Evolutionary conservation across 2,329 filamentous ascomycete genomes (phyloP), one percentile per base, ranked within the genome.

Genomic region (Diaporthe amygdali): DNA sequence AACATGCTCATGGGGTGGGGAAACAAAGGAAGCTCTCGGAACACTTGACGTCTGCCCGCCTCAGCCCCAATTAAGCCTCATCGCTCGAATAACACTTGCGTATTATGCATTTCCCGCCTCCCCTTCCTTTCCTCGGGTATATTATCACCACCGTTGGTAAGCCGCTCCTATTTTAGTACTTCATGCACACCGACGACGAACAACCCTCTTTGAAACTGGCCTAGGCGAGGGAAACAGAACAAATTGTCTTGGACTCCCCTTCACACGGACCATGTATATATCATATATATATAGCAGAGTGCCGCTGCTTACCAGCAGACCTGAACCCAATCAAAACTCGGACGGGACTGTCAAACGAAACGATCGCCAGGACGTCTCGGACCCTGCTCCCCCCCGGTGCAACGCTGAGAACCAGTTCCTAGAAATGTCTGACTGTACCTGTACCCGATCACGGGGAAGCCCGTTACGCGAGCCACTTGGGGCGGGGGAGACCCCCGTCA

Each of bases 401-500:
- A 44, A 64, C 59, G 44, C 25, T 61, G 55, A 37, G 55, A 34
- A 64, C 37, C 59, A 44, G 59, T 49, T 64, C 59, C 44, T 49
- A 46, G 39, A n/a, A 5, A 20, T 34, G 41, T 47, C 59, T 63
- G 59, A 64, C 59, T 64, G 59, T 64, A 20, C 59, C 59, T 64
- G 59, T 64, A 64, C 59, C 59, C 59, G 59, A 64, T 20, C 27
- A 64, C 59, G 59, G 59, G 59, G 59, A 64, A 64, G 59, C 59
- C 59, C 59, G 59, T 64, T 64, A 64, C 59, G 59, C 59, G 30
- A 64, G 59, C 59, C 27, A 64, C 39, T 39, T 64, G 41, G 59
- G 59, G 59, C 59, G 59, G 59, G 59, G 59, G 59, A 64, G 44
- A 64, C 59, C 59, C 59, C 59, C 59, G 59, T 64, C 59, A 47